Evolutionary conservation across 805 yeast species (phyloP).

Genomic region (Hanseniaspora occidentalis): DNA sequence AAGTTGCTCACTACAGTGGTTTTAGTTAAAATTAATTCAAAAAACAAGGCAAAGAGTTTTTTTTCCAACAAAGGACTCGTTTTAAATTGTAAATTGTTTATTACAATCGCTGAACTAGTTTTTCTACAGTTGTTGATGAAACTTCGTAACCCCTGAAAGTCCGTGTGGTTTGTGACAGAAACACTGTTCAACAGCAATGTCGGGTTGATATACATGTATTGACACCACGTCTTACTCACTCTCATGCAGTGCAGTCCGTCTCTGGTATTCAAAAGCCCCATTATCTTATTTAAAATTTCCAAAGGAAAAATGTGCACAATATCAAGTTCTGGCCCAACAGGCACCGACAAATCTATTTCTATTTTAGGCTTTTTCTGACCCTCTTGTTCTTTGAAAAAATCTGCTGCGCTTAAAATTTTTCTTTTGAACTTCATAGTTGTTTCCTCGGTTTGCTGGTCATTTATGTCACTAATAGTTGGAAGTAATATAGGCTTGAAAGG

Average conservation of each 20-base stretch:
- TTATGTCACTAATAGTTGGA: no score
- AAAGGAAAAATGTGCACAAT: slow-evolving; percentile 11
- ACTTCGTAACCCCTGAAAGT: slow-evolving; percentile 10
- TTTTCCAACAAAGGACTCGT: not conserved
- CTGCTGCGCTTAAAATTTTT: not conserved
- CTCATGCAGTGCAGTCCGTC: slow-evolving; percentile 12
- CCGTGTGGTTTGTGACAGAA: slow-evolving; percentile 11
- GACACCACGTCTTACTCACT: slow-evolving; percentile 16
- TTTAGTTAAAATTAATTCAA: not conserved
- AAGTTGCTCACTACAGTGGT: not conserved
- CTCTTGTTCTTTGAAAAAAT: slow-evolving; percentile 5
- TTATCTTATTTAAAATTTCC: slow-evolving; percentile 16
- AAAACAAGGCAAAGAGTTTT: not conserved
- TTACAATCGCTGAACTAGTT: not conserved
- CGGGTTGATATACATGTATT: slow-evolving; percentile 11
- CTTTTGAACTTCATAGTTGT: no score
- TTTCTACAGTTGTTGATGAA: slow-evolving; percentile 10
- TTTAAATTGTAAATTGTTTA: not conserved
- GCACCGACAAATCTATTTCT: not conserved
- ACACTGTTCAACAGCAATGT: slow-evolving; percentile 9
- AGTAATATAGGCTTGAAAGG: no score
- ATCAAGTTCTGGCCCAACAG: slow-evolving; percentile 10
- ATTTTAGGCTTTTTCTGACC: not conserved
- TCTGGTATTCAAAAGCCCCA: slow-evolving; percentile 10
- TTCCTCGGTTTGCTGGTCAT: no score